A percentile compares a stretch with the other conserved stretches of the same genome.
Conservation (phyloP, 129 eudicot species). For the Artemisia annua region DNA sequence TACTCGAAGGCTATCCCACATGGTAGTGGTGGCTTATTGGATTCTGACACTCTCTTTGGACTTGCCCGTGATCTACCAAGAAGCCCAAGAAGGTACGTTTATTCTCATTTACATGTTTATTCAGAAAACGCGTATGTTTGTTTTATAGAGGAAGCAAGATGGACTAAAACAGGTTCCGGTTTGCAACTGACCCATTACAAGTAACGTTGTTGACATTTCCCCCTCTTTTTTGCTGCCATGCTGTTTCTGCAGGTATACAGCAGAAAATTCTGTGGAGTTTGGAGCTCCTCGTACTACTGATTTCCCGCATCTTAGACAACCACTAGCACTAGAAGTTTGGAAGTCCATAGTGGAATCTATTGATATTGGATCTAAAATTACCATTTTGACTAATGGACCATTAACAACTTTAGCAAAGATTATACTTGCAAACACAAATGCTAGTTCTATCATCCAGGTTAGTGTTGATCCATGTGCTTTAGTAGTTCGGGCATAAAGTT, state of each 20-base stretch:
- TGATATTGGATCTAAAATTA: constrained; percentile 50
- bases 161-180: no score
- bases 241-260: constrained; percentile 56
- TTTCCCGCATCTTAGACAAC: constrained; percentile 75
- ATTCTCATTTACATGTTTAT: neutral
- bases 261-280: constrained; percentile 59
- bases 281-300: constrained; percentile 83
- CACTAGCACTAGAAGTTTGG: constrained; percentile 72
- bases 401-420: constrained; percentile 72
- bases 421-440: constrained; percentile 46
- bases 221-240: neutral
- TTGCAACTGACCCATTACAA: neutral
- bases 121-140: neutral
- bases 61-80: constrained; percentile 75
- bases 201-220: neutral
- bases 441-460: constrained; percentile 60
- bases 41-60: constrained; percentile 87
- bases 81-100: constrained; percentile 73
- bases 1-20: constrained; percentile 72
- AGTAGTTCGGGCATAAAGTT: constrained; percentile 2
- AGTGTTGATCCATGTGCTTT: neutral
- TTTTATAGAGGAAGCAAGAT: neutral
- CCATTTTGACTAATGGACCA: constrained; percentile 76
- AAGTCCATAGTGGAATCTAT: constrained; percentile 46
- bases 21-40: constrained; percentile 86